Conservation (phyloP, 306 rosid species). For the Trifolium dubium region DNA sequence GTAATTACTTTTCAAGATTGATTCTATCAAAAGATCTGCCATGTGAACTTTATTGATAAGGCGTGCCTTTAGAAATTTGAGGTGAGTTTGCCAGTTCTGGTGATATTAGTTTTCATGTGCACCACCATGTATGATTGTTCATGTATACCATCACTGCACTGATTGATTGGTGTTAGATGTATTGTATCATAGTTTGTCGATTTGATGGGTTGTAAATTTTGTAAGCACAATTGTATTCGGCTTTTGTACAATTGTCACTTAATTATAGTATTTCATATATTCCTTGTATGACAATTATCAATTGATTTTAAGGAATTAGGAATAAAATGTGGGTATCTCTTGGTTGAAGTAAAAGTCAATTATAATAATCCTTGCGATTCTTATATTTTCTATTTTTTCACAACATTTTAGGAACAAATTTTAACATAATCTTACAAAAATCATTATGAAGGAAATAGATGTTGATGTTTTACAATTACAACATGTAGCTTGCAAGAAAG, state of each 20-base stretch:
- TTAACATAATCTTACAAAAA: background rate
- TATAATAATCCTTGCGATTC: too few species aligned
- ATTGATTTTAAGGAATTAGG: background rate
- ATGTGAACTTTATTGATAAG: constrained; percentile 30
- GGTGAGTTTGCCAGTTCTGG: background rate
- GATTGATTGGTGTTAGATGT: constrained; percentile 21
- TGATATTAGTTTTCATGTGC: constrained; percentile 36
- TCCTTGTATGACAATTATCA: background rate
- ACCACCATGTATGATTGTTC: constrained; percentile 5
- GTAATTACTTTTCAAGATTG: constrained; percentile 28
- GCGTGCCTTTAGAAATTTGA: constrained; percentile 36
- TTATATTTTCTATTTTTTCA: too few species aligned
- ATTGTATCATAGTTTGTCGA: constrained; percentile 38
- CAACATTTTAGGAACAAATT: background rate
- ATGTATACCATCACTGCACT: constrained; percentile 13
- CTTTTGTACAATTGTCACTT: background rate
- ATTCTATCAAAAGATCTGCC: constrained; percentile 6
- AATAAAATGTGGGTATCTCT: background rate
- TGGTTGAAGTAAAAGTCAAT: background rate
- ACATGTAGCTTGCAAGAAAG: constrained; percentile 11
- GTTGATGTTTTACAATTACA: background rate
- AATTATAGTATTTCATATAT: background rate
- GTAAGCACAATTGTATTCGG: constrained; percentile 1
- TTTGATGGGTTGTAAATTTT: constrained; percentile 37
- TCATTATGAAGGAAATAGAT: background rate